Percentiles rank a stretch among this genome's conserved stretches.
Conservation (phyloP, 192 early-diverging fungal species). For the Coemansia sp. region DNA sequence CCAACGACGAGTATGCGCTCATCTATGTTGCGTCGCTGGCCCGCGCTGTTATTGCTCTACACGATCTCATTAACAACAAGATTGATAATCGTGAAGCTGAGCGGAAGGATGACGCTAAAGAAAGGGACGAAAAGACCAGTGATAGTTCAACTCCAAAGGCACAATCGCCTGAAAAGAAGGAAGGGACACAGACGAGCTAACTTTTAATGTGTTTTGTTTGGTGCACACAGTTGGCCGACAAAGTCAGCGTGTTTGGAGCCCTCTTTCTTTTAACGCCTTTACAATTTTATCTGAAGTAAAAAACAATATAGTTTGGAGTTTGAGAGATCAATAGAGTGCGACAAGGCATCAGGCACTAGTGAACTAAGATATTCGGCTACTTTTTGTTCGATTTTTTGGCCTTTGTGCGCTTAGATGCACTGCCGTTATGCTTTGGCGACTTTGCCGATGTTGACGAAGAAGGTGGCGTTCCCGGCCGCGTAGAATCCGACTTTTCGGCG, state of each 20-base stretch:
- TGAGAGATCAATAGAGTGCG: no score
- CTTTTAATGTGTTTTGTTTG: conserved; percentile 1
- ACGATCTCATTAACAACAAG: conserved; percentile 98
- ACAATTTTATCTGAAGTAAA: background rate
- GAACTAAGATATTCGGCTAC: background rate
- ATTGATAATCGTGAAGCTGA: conserved; percentile 72
- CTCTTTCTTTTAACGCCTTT: background rate
- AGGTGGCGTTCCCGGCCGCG: conserved; percentile 1
- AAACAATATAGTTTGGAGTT: no score
- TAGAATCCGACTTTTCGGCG: conserved; percentile 6
- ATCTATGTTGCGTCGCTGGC: conserved; percentile 92
- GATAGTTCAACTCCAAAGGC: conserved; percentile 5
- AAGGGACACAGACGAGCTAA: background rate
- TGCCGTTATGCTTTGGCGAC: conserved; percentile 14
- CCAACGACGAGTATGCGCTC: conserved; percentile 94
- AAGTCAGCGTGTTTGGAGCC: background rate
- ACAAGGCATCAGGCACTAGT: background rate
- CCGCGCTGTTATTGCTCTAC: conserved; percentile 93
- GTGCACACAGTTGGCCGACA: background rate
- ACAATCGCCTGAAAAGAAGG: background rate
- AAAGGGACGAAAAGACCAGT: conserved; percentile 29
- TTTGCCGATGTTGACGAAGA: conserved; percentile 10
- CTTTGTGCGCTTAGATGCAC: conserved; percentile 40
- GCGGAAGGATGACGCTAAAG: conserved; percentile 36
- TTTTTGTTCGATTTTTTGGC: conserved; percentile 30